phyloP scores from a whole-genome alignment of 108 stramenopile genomes.

The Cyclotella kingstonii region DNA sequence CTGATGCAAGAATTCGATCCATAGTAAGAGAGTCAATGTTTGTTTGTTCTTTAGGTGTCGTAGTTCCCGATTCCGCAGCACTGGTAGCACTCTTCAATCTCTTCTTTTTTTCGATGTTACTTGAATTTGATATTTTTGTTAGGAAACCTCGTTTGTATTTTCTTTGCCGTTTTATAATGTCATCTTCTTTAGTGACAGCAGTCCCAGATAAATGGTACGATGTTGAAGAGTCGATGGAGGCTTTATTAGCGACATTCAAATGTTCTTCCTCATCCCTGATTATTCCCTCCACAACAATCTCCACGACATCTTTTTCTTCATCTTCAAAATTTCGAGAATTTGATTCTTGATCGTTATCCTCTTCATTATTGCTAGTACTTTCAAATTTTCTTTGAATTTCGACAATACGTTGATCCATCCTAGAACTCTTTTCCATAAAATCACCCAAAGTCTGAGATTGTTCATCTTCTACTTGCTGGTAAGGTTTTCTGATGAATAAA shows the following conservation, averaged over 20 bases:
- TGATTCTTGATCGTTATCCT: conserved; percentile 17
- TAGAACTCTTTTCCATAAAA: conserved; percentile 18
- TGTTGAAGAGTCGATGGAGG: conserved; percentile 9
- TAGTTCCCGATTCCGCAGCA: not conserved
- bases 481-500: not conserved
- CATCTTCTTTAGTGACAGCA: conserved; percentile 25
- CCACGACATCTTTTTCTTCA: conserved; percentile 49
- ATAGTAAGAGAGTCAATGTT: conserved; percentile 24
- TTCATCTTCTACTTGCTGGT: not conserved
- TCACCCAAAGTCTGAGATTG: conserved; percentile 1
- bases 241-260: conserved; percentile 14
- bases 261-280: conserved; percentile 9
- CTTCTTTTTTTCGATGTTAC: not conserved
- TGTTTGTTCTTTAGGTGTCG: conserved; percentile 6
- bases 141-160: conserved; percentile 30
- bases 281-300: conserved; percentile 19
- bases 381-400: not conserved
- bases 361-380: not conserved
- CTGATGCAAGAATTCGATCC: conserved; percentile 45
- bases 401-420: conserved; percentile 18
- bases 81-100: not conserved
- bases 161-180: conserved; percentile 33
- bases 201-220: conserved; percentile 33
- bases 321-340: conserved; percentile 8
- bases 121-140: conserved; percentile 3